Conservation (phyloP, 768 basidiomycete species). For the Strobilomyces confusus region DNA sequence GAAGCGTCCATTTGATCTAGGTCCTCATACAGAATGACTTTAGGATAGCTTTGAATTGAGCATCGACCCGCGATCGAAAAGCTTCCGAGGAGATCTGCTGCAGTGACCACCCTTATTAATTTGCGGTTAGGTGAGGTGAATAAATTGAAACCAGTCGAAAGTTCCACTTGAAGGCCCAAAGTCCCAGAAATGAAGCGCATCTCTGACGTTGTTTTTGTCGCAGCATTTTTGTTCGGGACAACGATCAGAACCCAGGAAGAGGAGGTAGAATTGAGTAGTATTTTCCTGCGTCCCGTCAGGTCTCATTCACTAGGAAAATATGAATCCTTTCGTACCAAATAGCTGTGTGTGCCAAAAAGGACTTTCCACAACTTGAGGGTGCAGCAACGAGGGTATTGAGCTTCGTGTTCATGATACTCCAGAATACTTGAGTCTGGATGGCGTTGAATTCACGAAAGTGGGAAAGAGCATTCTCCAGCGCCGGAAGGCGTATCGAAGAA, state of each 20-base stretch:
- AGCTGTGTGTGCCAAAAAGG: conserved; percentile 62
- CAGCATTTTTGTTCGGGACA: conserved; percentile 53
- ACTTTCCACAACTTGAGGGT: conserved; percentile 80
- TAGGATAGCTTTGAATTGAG: conserved; percentile 37
- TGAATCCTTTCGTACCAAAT: conserved; percentile 56
- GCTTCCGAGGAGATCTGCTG: conserved; percentile 45
- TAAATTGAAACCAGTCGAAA: conserved; percentile 24
- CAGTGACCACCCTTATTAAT: conserved; percentile 54
- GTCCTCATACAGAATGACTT: conserved; percentile 77
- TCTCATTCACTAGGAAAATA: conserved; percentile 6
- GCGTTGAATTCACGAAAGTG: conserved; percentile 64
- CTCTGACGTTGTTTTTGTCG: conserved; percentile 52
- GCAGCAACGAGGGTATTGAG: conserved; percentile 71
- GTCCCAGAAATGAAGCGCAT: conserved; percentile 40
- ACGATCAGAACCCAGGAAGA: conserved; percentile 62
- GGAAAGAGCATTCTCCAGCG: conserved; percentile 42
- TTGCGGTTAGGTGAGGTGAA: conserved; percentile 39
- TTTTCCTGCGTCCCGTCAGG: conserved; percentile 45
- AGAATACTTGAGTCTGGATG: conserved; percentile 87
- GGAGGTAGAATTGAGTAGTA: conserved; percentile 37
- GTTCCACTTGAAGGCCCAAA: conserved; percentile 38
- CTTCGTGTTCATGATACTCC: conserved; percentile 68
- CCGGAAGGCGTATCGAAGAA: conserved; percentile 43
- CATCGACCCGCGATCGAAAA: conserved; percentile 33
- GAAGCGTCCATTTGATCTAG: conserved; percentile 75